These are phyloP conservation scores for Moesziomyces sp. DNA, from an alignment of 1,284 basidiomycete species.

Conservation along the genomic window DNA sequence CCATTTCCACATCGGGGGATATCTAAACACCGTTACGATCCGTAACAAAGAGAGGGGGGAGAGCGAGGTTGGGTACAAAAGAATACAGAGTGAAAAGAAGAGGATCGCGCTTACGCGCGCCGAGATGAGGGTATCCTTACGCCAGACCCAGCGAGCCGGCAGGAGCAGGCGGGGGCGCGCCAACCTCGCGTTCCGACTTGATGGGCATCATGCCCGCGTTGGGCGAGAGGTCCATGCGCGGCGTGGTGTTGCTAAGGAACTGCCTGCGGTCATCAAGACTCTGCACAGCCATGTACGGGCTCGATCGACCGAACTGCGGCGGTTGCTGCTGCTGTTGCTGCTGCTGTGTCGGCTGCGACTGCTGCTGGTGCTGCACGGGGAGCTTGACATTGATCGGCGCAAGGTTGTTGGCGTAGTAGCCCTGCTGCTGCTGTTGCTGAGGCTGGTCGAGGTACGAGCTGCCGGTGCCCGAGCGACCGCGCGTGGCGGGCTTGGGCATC, in stretches of 20 bases:
- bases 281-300: constrained; percentile 32
- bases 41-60: background rate
- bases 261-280: constrained; percentile 16
- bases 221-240: constrained; percentile 26
- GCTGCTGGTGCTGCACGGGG: constrained; percentile 6
- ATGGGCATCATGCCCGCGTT: constrained; percentile 22
- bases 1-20: constrained; percentile 25
- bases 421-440: constrained; percentile 1
- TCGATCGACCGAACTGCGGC: constrained; percentile 18
- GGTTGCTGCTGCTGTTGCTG: constrained; percentile 19
- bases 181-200: constrained; percentile 28
- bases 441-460: constrained; percentile 36
- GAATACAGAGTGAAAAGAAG: background rate
- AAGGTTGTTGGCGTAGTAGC: constrained; percentile 23
- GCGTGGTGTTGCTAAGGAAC: constrained; percentile 20
- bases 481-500: constrained; percentile 41
- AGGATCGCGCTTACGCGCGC: background rate
- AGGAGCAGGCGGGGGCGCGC: constrained; percentile 19
- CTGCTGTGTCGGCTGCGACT: constrained; percentile 11
- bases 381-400: constrained; percentile 32
- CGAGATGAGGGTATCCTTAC: background rate
- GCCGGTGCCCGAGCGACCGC: constrained; percentile 31
- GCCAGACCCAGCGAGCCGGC: constrained; percentile 43
- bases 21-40: constrained; percentile 49
- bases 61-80: constrained; percentile 13